Base-by-base conservation (phyloP, 352 stramenopile species). In the Plasmopara halstedii region DNA sequence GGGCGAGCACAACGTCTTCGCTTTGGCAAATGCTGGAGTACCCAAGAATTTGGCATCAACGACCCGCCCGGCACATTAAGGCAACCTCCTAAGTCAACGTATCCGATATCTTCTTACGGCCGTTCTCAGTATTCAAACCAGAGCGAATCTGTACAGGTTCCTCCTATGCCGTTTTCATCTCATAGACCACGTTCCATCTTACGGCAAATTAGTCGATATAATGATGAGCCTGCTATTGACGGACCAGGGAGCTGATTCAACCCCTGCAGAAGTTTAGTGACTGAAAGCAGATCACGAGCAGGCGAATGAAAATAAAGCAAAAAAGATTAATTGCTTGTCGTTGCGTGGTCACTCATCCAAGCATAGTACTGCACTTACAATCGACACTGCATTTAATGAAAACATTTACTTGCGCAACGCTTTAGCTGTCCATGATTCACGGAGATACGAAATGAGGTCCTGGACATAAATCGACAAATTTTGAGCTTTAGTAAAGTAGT, bases 1-100 rank as follows among this genome's bases (percentile, higher is more conserved):
- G 79, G 75, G 20, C 60, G 79, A 9, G 26, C 23, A 13, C 79
- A 90, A 46, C 56, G 53, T 17, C 70, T 90, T 1, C 63, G 64
- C 18, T 90, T 90, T 44, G 52, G 65, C 10, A 67, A 78, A 48
- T 60, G 62, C 2, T 88, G 74, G 75, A 76, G 46, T 29, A 58
- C 65, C 4, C 63, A 65, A 42, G 62, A 87, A 52, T 88, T 83
- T 37, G 59, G 46, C 18, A 46, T 51, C 0, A 29, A 64, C 27
- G 51, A 73, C 9, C 55, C 66, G 9, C 57, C 59, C 42, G 50
- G 42, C 6, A 41, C 48, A 8, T 27, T 66, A 23, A 51, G 32
- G 13, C 38, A 53, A 22, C 29, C 43, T 7, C 22, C 35, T 13
- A 38, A 22, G 19, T 41, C 51, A 38, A 53, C 42, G 22, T 53